Base-by-base conservation (phyloP, 2,329 filamentous ascomycete genomes). In the Colletotrichum godetiae region DNA sequence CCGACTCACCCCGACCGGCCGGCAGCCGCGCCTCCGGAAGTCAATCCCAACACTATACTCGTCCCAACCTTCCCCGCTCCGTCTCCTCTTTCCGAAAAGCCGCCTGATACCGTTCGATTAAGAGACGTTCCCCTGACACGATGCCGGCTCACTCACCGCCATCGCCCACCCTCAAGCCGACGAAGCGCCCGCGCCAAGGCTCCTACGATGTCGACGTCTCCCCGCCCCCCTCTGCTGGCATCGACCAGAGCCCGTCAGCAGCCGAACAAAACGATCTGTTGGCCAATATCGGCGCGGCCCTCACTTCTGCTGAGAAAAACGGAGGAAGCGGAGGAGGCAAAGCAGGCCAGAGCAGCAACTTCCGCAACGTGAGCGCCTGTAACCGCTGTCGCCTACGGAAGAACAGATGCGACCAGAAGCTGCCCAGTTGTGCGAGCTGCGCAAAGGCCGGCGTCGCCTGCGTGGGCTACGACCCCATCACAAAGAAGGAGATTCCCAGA, bases 381-480 rank as follows among this genome's bases (percentile, higher is more conserved):
- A 98, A 98, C 85, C 91, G 95, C 53, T 98, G 96, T 83, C 91
- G 96, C 58, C 85, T 97, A 81, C 91, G 96, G 79, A 98, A 98
- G 87, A 98, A 98, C 81, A 90, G 95, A 66, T 98, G 96, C 84
- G 96, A 98, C 83, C 96, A 98, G 87, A 92, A 93, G 76, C 88
- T 98, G 74, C 96, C 96, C 10, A 94, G 94, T 78, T 98, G 96
- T 82, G 92, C 94, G 55, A 94, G 94, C 77, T 98, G 96, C 84
- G 95, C 95, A 81, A 98, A 98, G 85, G 95, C 94, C n/a, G 90
- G 90, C 72, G 94, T 97, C 58, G 92, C 94, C 76, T 98, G 97
- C 82, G 95, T 98, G 63, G 96, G 96, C 75, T 98, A 98, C 82
- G 96, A 98, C 81, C 95, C 96, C 42, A 98, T 98, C 79, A 97